These are phyloP conservation scores for Vitis labrusca DNA, from an alignment of 164 flowering plant genomes.

Conservation along the genomic window DNA sequence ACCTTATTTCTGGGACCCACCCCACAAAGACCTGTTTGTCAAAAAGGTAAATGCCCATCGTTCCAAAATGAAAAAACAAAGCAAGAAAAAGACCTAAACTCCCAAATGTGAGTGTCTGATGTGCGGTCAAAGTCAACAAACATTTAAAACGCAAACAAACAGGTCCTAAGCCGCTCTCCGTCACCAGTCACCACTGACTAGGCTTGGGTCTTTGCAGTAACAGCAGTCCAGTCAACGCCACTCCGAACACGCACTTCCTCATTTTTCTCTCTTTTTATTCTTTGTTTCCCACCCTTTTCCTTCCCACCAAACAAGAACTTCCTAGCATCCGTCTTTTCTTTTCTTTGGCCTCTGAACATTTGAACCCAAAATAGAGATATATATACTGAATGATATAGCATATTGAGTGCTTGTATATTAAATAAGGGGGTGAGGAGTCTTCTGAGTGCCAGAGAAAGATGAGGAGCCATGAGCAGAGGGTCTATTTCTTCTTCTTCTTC, in stretches of 20 bases:
- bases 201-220: not conserved
- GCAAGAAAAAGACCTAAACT: no score
- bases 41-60: no score
- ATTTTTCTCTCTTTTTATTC: not conserved
- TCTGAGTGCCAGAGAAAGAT: conserved; percentile 4
- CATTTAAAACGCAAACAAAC: not conserved
- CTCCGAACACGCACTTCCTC: conserved; percentile 3
- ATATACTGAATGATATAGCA: not conserved
- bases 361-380: not conserved
- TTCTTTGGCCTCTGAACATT: not conserved
- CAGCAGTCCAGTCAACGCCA: conserved; percentile 11
- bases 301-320: not conserved
- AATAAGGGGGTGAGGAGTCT: not conserved
- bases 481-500: not conserved
- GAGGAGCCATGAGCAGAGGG: conserved; percentile 23
- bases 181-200: not conserved
- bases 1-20: no score
- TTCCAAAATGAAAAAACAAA: no score
- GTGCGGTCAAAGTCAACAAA: not conserved
- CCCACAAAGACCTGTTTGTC: no score
- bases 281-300: not conserved
- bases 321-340: not conserved
- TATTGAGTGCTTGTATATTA: no score
- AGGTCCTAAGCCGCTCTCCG: no score
- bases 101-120: no score